phyloP scores from a whole-genome alignment of 371 early-diverging fungal species.

The Encephalitozoon hellem region DNA sequence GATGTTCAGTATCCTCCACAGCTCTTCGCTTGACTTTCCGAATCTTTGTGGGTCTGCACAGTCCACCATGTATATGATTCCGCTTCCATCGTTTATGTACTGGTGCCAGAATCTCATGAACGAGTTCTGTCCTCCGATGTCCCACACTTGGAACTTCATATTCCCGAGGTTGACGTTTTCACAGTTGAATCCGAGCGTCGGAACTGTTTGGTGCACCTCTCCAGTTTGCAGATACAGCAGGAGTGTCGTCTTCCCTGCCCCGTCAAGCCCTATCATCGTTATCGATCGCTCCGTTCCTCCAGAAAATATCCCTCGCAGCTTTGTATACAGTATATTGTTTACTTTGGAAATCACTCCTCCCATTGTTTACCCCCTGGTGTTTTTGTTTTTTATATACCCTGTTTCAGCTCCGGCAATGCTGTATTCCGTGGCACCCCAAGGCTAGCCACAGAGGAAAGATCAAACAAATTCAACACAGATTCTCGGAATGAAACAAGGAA shows the following conservation, averaged over 20 bases:
- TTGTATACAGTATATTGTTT: conserved; percentile 1
- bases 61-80: conserved; percentile 83
- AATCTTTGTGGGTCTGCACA: conserved; percentile 80
- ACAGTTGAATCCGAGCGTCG: conserved; percentile 67
- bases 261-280: conserved; percentile 67
- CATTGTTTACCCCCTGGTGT: conserved; percentile 15
- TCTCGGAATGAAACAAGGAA: conserved; percentile 5
- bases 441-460: not conserved
- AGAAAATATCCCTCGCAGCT: conserved; percentile 16
- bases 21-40: conserved; percentile 68
- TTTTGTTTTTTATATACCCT: conserved; percentile 9
- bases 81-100: conserved; percentile 59
- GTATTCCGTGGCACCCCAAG: not conserved
- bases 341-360: conserved; percentile 18
- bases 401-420: not conserved
- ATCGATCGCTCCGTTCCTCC: conserved; percentile 42
- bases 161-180: conserved; percentile 59
- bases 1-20: conserved; percentile 47
- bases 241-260: conserved; percentile 69
- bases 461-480: conserved; percentile 10
- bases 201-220: conserved; percentile 73
- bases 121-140: conserved; percentile 63
- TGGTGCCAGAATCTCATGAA: conserved; percentile 62
- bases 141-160: conserved; percentile 61
- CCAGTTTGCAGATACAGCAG: conserved; percentile 74